Evolutionary conservation across 2,329 filamentous ascomycete genomes (phyloP).

Genomic region (Cryoendolithus antarcticus): DNA sequence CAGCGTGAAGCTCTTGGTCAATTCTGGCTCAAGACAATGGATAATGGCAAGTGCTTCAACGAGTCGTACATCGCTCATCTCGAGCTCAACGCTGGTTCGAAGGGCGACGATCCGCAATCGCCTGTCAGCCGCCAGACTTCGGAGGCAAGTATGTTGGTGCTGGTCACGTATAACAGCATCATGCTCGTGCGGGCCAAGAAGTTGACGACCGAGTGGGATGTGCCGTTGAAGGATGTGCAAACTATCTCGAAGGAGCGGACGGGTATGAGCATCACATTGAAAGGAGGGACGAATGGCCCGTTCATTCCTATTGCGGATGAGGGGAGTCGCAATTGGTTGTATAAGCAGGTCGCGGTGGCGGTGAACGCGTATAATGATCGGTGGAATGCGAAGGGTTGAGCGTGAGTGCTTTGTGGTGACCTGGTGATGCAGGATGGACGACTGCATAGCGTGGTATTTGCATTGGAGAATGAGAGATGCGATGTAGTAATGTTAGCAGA

Average conservation of each 20-base stretch:
- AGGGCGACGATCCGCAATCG: slow-evolving; percentile 48
- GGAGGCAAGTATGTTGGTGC: slow-evolving; percentile 54
- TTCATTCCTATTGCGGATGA: slow-evolving; percentile 93
- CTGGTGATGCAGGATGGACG: neutral
- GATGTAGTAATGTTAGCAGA: too few species aligned
- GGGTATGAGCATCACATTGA: slow-evolving; percentile 79
- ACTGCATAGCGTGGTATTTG: too few species aligned
- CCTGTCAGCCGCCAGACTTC: slow-evolving; percentile 9
- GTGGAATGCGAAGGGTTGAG: slow-evolving; percentile 47
- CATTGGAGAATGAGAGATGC: too few species aligned
- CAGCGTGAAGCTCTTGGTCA: slow-evolving; percentile 92
- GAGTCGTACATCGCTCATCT: slow-evolving; percentile 95
- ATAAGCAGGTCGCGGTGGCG: slow-evolving; percentile 52
- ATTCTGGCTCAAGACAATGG: slow-evolving; percentile 96
- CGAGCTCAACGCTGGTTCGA: slow-evolving; percentile 55
- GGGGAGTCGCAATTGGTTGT: slow-evolving; percentile 55
- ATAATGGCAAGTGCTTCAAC: slow-evolving; percentile 96
- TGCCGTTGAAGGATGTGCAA: slow-evolving; percentile 88
- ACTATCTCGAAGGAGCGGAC: slow-evolving; percentile 95
- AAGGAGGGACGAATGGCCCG: slow-evolving; percentile 84
- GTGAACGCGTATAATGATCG: slow-evolving; percentile 57
- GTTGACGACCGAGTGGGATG: slow-evolving; percentile 87
- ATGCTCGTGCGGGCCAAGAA: slow-evolving; percentile 80
- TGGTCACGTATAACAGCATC: slow-evolving; percentile 54
- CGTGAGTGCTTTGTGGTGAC: neutral